Percentiles rank a stretch among this genome's conserved stretches.
phyloP scores from a whole-genome alignment of 768 basidiomycete species.

The Boletellus sp. region DNA sequence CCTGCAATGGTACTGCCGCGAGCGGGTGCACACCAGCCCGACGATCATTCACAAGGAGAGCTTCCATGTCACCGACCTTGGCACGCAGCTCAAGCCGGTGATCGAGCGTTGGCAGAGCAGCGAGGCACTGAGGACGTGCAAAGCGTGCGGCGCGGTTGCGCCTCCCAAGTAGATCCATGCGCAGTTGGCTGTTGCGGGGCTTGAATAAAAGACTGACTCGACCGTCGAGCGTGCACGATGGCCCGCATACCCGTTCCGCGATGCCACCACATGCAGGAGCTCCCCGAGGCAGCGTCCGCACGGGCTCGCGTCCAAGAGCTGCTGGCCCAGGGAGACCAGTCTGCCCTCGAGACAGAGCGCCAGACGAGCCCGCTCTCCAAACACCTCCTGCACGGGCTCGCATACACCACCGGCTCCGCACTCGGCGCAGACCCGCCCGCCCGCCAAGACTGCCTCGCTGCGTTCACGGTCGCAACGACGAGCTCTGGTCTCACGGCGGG shows the following conservation, averaged over 20 bases:
- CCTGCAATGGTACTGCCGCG: constrained; percentile 88
- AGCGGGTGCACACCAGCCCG: constrained; percentile 54
- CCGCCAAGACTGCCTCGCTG: constrained; percentile 44
- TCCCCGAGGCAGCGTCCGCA: constrained; percentile 35
- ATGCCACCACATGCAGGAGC: constrained; percentile 45
- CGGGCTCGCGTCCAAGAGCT: constrained; percentile 33
- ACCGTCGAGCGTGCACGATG: neutral
- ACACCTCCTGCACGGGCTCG: constrained; percentile 50
- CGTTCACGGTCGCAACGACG: constrained; percentile 47
- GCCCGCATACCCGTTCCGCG: constrained; percentile 27
- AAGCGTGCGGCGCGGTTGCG: constrained; percentile 62
- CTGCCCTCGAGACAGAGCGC: constrained; percentile 14
- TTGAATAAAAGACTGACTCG: constrained; percentile 17
- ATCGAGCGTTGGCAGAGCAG: constrained; percentile 80
- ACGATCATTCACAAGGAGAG: constrained; percentile 80
- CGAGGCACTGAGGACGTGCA: constrained; percentile 64
- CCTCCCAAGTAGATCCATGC: constrained; percentile 44
- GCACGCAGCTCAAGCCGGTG: constrained; percentile 88
- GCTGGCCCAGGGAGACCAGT: constrained; percentile 7
- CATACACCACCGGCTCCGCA: constrained; percentile 59
- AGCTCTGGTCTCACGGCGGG: constrained; percentile 53
- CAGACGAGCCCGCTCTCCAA: constrained; percentile 35
- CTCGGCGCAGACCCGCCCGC: constrained; percentile 50
- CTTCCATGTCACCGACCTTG: constrained; percentile 88
- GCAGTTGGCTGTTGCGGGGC: constrained; percentile 9